Conservation (phyloP, 163 green algal genomes). For the Scenedesmus sp. region DNA sequence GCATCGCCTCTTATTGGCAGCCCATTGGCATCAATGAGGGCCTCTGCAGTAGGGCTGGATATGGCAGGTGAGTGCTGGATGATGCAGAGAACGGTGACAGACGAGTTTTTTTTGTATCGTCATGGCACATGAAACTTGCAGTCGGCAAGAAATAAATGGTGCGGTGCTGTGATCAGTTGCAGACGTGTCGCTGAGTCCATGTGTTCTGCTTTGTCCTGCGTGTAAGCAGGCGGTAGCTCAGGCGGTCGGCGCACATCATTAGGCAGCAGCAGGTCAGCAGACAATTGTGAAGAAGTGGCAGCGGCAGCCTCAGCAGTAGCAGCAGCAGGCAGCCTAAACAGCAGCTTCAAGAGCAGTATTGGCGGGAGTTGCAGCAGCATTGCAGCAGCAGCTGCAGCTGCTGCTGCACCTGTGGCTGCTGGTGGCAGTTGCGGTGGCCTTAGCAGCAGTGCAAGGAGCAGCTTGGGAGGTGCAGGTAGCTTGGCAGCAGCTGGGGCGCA, state of each 20-base stretch:
- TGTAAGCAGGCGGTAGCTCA: not conserved
- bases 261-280: conserved; percentile 8
- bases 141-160: no score
- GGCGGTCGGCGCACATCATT: not conserved
- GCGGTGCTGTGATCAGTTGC: not conserved
- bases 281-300: not conserved
- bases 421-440: not conserved
- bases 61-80: not conserved
- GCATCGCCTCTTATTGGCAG: not conserved
- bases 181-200: not conserved
- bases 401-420: not conserved
- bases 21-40: not conserved
- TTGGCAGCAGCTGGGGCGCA: not conserved
- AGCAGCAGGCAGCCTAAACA: not conserved
- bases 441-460: not conserved
- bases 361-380: not conserved
- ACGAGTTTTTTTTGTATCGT: not conserved
- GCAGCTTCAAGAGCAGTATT: not conserved
- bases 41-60: not conserved
- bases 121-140: not conserved
- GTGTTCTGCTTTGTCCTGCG: not conserved
- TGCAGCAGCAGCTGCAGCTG: conserved; percentile 18
- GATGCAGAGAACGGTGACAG: not conserved
- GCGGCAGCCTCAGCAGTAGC: not conserved
- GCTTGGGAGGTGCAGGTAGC: not conserved